Conservation (phyloP, 768 basidiomycete genomes). For the Lanmaoa rubissima region DNA sequence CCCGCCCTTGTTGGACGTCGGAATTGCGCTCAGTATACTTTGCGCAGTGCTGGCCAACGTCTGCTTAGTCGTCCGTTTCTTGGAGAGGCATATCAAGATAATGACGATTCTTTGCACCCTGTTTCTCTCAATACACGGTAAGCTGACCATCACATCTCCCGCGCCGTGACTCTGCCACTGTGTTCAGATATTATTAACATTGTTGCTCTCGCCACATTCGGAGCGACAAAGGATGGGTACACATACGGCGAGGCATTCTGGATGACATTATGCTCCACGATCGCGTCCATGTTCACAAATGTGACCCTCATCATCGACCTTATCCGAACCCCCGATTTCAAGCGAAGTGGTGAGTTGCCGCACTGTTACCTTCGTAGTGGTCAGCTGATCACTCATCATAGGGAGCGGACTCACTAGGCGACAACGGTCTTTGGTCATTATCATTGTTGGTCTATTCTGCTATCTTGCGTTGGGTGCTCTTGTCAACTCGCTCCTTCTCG, state of each 20-base stretch:
- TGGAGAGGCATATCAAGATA: conserved; percentile 61
- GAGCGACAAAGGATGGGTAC: conserved; percentile 63
- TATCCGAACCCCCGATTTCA: conserved; percentile 57
- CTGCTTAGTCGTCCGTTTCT: conserved; percentile 65
- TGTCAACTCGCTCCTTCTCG: conserved; percentile 47
- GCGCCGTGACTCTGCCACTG: background rate
- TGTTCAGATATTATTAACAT: conserved; percentile 67
- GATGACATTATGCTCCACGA: conserved; percentile 75
- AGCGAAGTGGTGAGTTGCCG: conserved; percentile 49
- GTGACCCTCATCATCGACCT: conserved; percentile 65
- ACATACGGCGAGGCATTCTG: conserved; percentile 72
- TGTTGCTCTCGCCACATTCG: conserved; percentile 55
- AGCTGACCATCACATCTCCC: conserved; percentile 18
- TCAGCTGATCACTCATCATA: conserved; percentile 24
- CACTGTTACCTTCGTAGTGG: background rate
- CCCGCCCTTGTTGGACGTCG: conserved; percentile 56
- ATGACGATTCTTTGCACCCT: conserved; percentile 66
- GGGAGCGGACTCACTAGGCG: conserved; percentile 79
- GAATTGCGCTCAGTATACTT: conserved; percentile 61
- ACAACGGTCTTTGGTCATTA: conserved; percentile 76
- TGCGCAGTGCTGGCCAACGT: conserved; percentile 68
- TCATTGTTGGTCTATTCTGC: conserved; percentile 68
- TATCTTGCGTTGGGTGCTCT: conserved; percentile 76
- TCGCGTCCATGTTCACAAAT: conserved; percentile 63
- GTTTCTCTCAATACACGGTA: conserved; percentile 70